A percentile compares a stretch with the other conserved stretches of the same genome.
Conservation (phyloP, 352 stramenopile genomes). For the Globisporangium mamillatum region DNA sequence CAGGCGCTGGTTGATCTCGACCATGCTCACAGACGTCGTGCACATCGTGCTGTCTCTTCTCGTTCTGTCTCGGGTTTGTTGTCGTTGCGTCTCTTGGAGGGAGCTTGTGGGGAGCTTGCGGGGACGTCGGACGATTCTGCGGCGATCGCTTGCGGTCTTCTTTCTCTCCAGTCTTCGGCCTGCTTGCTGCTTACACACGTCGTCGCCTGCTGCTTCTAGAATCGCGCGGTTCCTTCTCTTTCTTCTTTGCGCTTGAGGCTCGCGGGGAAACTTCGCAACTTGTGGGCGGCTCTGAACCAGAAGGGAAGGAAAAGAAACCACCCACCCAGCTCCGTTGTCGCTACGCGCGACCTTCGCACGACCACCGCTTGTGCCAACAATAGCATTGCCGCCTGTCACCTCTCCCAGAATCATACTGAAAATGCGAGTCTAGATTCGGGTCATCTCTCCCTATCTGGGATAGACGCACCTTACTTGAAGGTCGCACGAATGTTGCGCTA, state of each 20-base stretch:
- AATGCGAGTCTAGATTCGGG: neutral
- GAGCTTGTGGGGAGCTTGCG: neutral
- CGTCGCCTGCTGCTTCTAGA: slow-evolving; percentile 5
- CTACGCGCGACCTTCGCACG: slow-evolving; percentile 4
- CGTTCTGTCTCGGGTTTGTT: neutral
- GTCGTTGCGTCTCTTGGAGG: neutral
- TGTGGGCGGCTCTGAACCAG: neutral
- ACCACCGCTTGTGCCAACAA: neutral
- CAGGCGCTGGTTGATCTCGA: slow-evolving; percentile 29
- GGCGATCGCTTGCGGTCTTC: neutral
- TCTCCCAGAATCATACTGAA: neutral
- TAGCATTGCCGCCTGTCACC: neutral
- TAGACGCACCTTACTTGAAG: neutral
- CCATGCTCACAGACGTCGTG: slow-evolving; percentile 26
- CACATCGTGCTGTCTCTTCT: slow-evolving; percentile 23
- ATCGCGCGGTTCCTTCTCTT: neutral
- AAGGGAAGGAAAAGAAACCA: slow-evolving; percentile 2
- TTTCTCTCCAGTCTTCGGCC: neutral
- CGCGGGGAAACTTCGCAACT: slow-evolving; percentile 6
- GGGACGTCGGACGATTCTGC: neutral
- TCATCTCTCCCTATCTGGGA: slow-evolving; percentile 9
- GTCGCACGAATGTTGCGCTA: slow-evolving; percentile 2
- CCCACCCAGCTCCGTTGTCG: neutral
- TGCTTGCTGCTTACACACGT: neutral
- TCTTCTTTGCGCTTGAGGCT: neutral